These are phyloP conservation scores for Toxoplasma gondii DNA, from an alignment of 169 alveolate genomes.

Conservation along the genomic window DNA sequence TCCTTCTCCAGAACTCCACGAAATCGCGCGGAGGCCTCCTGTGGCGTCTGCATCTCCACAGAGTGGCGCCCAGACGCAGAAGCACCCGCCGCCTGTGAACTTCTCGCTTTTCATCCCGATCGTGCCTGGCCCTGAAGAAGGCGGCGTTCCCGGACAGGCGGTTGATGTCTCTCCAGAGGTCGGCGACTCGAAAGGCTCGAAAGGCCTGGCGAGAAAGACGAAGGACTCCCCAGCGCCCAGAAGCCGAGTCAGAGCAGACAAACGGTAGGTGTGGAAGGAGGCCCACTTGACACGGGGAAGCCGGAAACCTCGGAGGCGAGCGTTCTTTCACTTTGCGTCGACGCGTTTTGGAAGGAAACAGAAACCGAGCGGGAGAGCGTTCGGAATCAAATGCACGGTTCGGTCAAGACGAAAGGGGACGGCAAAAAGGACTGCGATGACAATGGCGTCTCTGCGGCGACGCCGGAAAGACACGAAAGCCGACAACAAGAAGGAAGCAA, in stretches of 20 bases:
- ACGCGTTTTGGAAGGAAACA: too few species aligned
- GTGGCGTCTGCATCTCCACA: not conserved
- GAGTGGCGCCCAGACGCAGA: too few species aligned
- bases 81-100: constrained; percentile 19
- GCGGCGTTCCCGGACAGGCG: not conserved
- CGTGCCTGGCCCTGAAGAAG: constrained; percentile 64
- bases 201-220: constrained; percentile 28
- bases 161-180: not conserved
- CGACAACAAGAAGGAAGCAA: too few species aligned
- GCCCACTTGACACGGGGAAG: too few species aligned
- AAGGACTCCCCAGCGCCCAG: not conserved
- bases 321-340: too few species aligned
- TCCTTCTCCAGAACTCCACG: constrained; percentile 46
- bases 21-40: constrained; percentile 59
- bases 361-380: too few species aligned
- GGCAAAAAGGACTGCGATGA: too few species aligned
- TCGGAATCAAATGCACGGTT: too few species aligned
- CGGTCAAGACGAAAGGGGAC: too few species aligned
- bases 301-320: too few species aligned
- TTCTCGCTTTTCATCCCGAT: constrained; percentile 43
- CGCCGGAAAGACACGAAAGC: too few species aligned
- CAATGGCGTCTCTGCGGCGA: too few species aligned
- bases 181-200: constrained; percentile 1
- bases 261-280: not conserved
- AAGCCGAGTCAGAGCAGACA: not conserved